These are phyloP conservation scores for Mucor circinelloides DNA, from an alignment of 371 early-diverging fungal species.

Conservation along the genomic window DNA sequence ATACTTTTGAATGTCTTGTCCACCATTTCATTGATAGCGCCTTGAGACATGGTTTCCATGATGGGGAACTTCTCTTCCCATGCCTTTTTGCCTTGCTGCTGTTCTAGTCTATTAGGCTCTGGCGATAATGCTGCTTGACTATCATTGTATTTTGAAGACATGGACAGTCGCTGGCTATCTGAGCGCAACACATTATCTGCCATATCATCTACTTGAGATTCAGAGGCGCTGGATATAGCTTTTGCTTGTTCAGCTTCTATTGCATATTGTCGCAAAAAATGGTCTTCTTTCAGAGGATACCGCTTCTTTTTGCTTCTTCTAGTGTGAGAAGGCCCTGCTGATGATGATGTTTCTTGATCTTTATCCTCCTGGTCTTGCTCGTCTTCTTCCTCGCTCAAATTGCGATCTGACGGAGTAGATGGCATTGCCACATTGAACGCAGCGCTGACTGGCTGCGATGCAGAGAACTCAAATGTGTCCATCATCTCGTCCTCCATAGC, in stretches of 20 bases:
- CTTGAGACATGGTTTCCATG: conserved; percentile 90
- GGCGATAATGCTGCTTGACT: neutral
- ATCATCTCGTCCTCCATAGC: conserved; percentile 92
- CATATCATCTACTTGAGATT: conserved; percentile 18
- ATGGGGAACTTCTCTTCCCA: conserved; percentile 76
- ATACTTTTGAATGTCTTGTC: conserved; percentile 79
- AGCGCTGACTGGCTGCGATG: conserved; percentile 91
- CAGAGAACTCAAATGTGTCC: conserved; percentile 85
- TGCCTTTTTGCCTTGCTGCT: conserved; percentile 31
- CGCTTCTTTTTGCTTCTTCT: conserved; percentile 17
- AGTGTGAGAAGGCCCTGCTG: conserved; percentile 17
- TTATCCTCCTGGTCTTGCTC: neutral
- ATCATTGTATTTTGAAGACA: neutral
- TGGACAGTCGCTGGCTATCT: conserved; percentile 18
- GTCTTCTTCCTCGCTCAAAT: conserved; percentile 9
- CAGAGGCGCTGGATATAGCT: conserved; percentile 11
- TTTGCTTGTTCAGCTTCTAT: conserved; percentile 31
- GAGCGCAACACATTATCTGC: conserved; percentile 17
- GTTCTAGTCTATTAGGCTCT: neutral
- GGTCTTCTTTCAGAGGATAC: conserved; percentile 44
- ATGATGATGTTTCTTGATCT: neutral
- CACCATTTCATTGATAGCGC: conserved; percentile 94
- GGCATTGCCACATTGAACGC: conserved; percentile 89
- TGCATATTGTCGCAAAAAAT: conserved; percentile 35
- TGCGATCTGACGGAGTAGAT: conserved; percentile 25